These are phyloP conservation scores for Fraxinus anomala DNA, from an alignment of 257 asterid genomes.

Conservation along the genomic window DNA sequence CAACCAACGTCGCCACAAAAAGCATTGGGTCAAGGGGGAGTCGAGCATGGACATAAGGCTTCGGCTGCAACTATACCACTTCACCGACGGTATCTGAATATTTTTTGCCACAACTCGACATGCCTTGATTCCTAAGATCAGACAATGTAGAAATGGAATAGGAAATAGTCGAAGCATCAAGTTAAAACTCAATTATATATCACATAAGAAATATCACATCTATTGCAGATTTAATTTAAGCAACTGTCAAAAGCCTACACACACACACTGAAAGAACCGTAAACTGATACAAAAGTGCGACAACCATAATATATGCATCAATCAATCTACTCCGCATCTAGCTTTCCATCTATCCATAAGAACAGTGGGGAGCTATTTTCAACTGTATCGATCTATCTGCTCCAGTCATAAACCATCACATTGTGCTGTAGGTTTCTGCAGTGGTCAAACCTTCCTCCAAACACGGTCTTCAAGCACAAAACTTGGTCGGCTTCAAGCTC, in stretches of 20 bases:
- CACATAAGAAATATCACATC: not conserved
- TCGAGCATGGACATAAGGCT: not conserved
- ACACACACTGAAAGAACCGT: not conserved
- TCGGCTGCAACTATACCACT: not conserved
- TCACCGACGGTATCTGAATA: not conserved
- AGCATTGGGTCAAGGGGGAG: not conserved
- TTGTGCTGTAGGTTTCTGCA: not conserved
- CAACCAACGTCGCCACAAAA: not conserved
- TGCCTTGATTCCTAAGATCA: not conserved
- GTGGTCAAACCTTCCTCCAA: not conserved
- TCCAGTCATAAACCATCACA: constrained; percentile 19
- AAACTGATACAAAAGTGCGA: not conserved
- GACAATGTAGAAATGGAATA: not conserved
- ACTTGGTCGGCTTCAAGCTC: not conserved
- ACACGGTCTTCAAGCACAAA: not conserved
- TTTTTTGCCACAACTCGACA: not conserved
- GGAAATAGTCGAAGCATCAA: no score
- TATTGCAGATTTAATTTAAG: not conserved
- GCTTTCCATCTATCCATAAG: not conserved
- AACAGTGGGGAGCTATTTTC: constrained; percentile 6
- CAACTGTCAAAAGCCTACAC: not conserved
- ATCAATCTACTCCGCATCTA: constrained; percentile 1
- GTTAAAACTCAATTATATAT: not conserved
- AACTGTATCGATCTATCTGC: not conserved
- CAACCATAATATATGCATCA: not conserved